phyloP scores from a whole-genome alignment of 1,284 basidiomycete genomes.

The Pholiota adiposa region DNA sequence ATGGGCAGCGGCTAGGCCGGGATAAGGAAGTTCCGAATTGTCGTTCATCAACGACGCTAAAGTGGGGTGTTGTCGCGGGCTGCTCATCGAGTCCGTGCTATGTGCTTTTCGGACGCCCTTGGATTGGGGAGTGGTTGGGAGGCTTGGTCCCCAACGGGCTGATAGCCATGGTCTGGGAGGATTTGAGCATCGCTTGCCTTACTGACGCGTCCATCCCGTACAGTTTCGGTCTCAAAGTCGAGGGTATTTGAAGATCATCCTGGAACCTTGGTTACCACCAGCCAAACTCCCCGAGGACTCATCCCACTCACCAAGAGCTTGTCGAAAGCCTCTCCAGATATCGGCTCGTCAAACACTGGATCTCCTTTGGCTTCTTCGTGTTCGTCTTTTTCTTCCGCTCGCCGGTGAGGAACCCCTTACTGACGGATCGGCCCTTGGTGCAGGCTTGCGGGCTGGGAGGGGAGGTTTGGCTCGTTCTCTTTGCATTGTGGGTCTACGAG shows the following conservation, averaged over 20 bases:
- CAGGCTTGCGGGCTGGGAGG: constrained; percentile 29
- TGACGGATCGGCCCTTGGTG: constrained; percentile 22
- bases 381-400: constrained; percentile 48
- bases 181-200: constrained; percentile 90
- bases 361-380: constrained; percentile 42
- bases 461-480: constrained; percentile 58
- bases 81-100: constrained; percentile 70
- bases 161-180: constrained; percentile 69
- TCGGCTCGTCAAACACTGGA: constrained; percentile 43
- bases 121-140: constrained; percentile 40
- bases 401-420: constrained; percentile 34
- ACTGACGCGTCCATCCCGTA: constrained; percentile 79
- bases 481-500: constrained; percentile 55
- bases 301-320: constrained; percentile 64
- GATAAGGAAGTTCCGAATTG: constrained; percentile 40
- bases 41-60: constrained; percentile 35
- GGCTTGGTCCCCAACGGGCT: constrained; percentile 39
- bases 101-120: constrained; percentile 59
- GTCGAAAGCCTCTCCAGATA: constrained; percentile 61
- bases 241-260: constrained; percentile 87
- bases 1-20: constrained; percentile 37
- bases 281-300: background rate
- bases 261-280: constrained; percentile 32
- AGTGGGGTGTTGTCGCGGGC: constrained; percentile 46
- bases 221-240: constrained; percentile 75